These are phyloP conservation scores for Trichomonascaceae sp. DNA, from an alignment of 1,139 yeast species.

Conservation along the genomic window DNA sequence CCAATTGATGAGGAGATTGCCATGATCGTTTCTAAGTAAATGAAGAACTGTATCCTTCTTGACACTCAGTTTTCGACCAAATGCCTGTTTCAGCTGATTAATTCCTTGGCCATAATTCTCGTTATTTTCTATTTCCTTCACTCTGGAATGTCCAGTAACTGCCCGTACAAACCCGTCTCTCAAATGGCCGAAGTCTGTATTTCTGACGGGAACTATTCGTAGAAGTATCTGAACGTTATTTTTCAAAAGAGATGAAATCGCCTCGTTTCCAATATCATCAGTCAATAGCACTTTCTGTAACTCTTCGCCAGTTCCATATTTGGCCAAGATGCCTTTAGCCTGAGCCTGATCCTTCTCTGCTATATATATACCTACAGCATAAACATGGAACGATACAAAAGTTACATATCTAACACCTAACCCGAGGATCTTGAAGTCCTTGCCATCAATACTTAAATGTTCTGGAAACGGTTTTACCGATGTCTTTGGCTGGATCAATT, in stretches of 20 bases:
- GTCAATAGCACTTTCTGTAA: constrained; percentile 46
- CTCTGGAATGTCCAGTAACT: constrained; percentile 48
- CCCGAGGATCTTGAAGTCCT: constrained; percentile 54
- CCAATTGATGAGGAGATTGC: constrained; percentile 41
- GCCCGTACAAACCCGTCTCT: constrained; percentile 86
- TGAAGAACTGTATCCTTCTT: constrained; percentile 57
- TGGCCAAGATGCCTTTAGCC: constrained; percentile 42
- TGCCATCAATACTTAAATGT: constrained; percentile 21
- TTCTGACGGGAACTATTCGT: constrained; percentile 77
- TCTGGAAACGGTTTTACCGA: constrained; percentile 31
- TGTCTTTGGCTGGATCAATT: constrained; percentile 30
- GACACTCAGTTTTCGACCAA: constrained; percentile 35
- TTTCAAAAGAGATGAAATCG: constrained; percentile 52
- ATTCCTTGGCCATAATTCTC: constrained; percentile 33
- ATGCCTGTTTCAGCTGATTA: constrained; percentile 32
- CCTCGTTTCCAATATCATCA: constrained; percentile 46
- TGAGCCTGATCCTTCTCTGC: constrained; percentile 50
- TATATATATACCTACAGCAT: constrained; percentile 76
- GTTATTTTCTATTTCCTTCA: constrained; percentile 25
- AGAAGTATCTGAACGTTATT: constrained; percentile 60
- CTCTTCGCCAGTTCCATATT: constrained; percentile 23
- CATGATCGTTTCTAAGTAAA: constrained; percentile 43
- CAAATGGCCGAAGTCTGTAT: constrained; percentile 83
- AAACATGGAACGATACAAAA: constrained; percentile 74
- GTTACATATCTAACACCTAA: constrained; percentile 80